Evolutionary conservation across 2,329 filamentous ascomycete species (phyloP).

Genomic region (Colletotrichum higginsianum): DNA sequence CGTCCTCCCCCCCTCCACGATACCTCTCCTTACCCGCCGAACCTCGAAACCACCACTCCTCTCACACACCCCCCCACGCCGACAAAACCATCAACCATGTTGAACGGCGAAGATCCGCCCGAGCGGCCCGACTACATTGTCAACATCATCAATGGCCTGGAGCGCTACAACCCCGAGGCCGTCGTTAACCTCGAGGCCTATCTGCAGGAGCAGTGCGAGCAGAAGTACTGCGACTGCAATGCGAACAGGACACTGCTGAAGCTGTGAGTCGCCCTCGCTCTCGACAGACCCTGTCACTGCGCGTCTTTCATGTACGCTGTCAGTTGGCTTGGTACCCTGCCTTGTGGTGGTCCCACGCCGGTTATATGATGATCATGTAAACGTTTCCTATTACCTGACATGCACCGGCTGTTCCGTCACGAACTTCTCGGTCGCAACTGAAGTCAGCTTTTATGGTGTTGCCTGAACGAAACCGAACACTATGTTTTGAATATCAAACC

Average conservation of each 20-base stretch:
- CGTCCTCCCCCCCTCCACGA: constrained; percentile 62
- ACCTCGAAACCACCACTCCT: constrained; percentile 45
- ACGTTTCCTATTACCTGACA: constrained; percentile 99
- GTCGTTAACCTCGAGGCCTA: constrained; percentile 95
- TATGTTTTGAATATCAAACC: constrained; percentile 69
- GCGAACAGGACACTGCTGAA: constrained; percentile 97
- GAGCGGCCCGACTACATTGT: constrained; percentile 94
- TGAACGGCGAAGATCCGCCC: constrained; percentile 87
- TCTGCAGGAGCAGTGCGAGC: constrained; percentile 93
- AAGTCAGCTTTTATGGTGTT: constrained; percentile 74
- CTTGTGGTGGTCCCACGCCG: constrained; percentile 39
- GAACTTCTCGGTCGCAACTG: constrained; percentile 68
- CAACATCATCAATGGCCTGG: constrained; percentile 94
- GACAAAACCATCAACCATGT: constrained; percentile 55
- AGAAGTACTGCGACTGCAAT: constrained; percentile 94
- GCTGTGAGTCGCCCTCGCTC: constrained; percentile 78
- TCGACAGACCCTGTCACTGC: not conserved
- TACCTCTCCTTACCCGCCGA: constrained; percentile 50
- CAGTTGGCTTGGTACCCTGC: constrained; percentile 26
- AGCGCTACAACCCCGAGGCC: constrained; percentile 98
- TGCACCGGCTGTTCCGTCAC: constrained; percentile 68
- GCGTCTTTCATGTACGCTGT: not conserved
- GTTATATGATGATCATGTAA: constrained; percentile 81
- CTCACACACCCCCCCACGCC: constrained; percentile 43
- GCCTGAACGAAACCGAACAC: constrained; percentile 61